phyloP scores from a whole-genome alignment of 768 basidiomycete species.

The Phlegmacium glaucopus region DNA sequence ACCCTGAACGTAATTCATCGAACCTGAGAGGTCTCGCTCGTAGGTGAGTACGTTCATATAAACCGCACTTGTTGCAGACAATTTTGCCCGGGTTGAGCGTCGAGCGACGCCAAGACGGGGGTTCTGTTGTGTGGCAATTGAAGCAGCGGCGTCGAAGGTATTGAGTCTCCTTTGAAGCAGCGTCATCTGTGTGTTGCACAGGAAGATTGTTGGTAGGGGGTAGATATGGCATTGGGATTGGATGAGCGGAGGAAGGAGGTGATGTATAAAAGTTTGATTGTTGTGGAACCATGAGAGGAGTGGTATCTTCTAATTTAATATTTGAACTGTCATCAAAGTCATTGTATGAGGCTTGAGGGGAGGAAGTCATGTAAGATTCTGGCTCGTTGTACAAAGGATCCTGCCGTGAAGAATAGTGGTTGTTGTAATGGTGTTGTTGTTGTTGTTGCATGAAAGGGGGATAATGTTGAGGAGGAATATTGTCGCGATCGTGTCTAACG shows the following conservation, averaged over 20 bases:
- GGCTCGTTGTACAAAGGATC: conserved; percentile 30
- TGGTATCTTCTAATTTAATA: conserved; percentile 68
- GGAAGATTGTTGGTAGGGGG: conserved; percentile 50
- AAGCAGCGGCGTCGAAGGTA: conserved; percentile 85
- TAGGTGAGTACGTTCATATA: conserved; percentile 87
- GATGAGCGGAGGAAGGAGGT: conserved; percentile 26
- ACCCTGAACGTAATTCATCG: conserved; percentile 84
- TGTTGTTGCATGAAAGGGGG: conserved; percentile 38
- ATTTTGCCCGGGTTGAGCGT: conserved; percentile 91
- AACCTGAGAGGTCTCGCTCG: conserved; percentile 81
- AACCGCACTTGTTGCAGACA: conserved; percentile 91
- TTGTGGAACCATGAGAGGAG: conserved; percentile 60
- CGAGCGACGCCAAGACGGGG: conserved; percentile 82
- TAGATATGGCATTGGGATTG: conserved; percentile 36
- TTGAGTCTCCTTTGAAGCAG: conserved; percentile 87
- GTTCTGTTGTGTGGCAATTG: conserved; percentile 91
- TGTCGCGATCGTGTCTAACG: conserved; percentile 67
- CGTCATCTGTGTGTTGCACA: conserved; percentile 88
- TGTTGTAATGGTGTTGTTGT: conserved; percentile 16
- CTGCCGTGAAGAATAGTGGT: background rate
- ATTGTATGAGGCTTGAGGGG: conserved; percentile 44
- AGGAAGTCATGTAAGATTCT: conserved; percentile 36
- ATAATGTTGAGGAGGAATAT: conserved; percentile 38
- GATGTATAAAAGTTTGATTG: conserved; percentile 50
- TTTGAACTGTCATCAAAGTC: conserved; percentile 43